Evolutionary conservation across 768 basidiomycete genomes (phyloP).

Genomic region (Mycena indigotica): DNA sequence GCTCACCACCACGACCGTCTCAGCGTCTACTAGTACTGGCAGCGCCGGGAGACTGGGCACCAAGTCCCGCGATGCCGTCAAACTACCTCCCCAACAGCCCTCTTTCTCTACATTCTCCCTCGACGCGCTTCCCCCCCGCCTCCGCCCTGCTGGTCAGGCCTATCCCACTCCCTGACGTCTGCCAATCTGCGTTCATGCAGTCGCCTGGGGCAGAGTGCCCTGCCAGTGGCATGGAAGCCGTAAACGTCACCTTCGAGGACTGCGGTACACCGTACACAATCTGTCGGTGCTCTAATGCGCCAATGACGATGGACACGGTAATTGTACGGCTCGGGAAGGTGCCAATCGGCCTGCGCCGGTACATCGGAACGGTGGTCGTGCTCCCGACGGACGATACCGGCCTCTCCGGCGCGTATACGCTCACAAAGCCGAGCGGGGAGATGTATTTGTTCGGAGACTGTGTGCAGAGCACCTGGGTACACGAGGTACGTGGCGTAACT

Average conservation of each 20-base stretch:
- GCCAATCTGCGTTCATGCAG: conserved; percentile 16
- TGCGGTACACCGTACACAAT: conserved; percentile 29
- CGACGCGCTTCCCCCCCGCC: conserved; percentile 13
- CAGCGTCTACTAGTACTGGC: too few relatives aligned
- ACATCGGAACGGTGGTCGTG: conserved; percentile 27
- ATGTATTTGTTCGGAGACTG: conserved; percentile 33
- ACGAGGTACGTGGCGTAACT: conserved; percentile 37
- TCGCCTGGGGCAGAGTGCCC: conserved; percentile 21
- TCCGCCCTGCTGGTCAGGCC: conserved; percentile 17
- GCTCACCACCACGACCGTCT: too few relatives aligned
- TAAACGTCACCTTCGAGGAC: conserved; percentile 32
- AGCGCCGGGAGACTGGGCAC: too few relatives aligned
- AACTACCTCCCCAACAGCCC: conserved; percentile 24
- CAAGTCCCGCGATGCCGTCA: too few relatives aligned
- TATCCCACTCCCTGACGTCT: conserved; percentile 18
- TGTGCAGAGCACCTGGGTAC: conserved; percentile 31
- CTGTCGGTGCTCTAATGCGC: conserved; percentile 31
- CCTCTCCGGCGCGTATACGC: conserved; percentile 28
- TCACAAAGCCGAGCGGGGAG: conserved; percentile 31
- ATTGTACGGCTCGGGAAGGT: conserved; percentile 31
- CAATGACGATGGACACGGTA: conserved; percentile 30
- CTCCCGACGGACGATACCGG: conserved; percentile 15
- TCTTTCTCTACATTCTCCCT: conserved; percentile 24
- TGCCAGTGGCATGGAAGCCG: conserved; percentile 21
- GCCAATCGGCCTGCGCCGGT: conserved; percentile 36